phyloP scores from a whole-genome alignment of 805 yeast species.

The Citeromyces nyonsensis region DNA sequence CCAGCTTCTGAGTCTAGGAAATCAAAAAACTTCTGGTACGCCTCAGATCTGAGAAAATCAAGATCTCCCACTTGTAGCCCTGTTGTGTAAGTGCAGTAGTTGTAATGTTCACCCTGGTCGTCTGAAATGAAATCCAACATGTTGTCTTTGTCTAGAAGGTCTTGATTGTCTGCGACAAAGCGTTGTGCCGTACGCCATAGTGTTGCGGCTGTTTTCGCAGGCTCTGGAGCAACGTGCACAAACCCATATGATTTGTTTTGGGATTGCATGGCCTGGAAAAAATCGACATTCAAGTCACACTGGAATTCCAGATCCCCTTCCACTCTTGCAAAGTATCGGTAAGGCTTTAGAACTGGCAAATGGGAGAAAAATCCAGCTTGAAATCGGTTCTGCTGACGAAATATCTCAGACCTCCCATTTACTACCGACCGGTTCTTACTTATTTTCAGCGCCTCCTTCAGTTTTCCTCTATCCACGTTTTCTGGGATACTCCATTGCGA shows the following conservation, averaged over 20 bases:
- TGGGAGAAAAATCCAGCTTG: conserved; percentile 73
- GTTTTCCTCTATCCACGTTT: conserved; percentile 19
- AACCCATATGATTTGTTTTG: conserved; percentile 70
- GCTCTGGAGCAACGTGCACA: conserved; percentile 9
- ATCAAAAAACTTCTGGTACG: conserved; percentile 50
- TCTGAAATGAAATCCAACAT: conserved; percentile 25
- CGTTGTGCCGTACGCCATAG: conserved; percentile 26
- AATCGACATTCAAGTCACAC: conserved; percentile 88
- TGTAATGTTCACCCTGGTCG: conserved; percentile 17
- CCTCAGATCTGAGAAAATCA: conserved; percentile 62
- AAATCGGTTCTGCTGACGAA: conserved; percentile 93
- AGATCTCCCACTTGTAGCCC: conserved; percentile 59
- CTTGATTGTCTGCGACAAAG: conserved; percentile 25
- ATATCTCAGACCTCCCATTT: conserved; percentile 72
- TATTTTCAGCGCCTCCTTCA: conserved; percentile 41
- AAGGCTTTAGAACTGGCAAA: conserved; percentile 54
- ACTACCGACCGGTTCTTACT: conserved; percentile 78
- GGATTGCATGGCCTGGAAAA: conserved; percentile 67
- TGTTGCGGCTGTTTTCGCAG: conserved; percentile 5
- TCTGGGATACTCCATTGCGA: conserved; percentile 61
- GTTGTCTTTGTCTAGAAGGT: conserved; percentile 22
- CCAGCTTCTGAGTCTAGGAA: conserved; percentile 58
- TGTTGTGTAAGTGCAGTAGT: conserved; percentile 44
- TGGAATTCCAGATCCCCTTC: conserved; percentile 86
- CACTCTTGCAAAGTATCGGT: conserved; percentile 93